Base-by-base conservation (phyloP, 306 rosid genomes). In the Hylodesmum podocarpum region DNA sequence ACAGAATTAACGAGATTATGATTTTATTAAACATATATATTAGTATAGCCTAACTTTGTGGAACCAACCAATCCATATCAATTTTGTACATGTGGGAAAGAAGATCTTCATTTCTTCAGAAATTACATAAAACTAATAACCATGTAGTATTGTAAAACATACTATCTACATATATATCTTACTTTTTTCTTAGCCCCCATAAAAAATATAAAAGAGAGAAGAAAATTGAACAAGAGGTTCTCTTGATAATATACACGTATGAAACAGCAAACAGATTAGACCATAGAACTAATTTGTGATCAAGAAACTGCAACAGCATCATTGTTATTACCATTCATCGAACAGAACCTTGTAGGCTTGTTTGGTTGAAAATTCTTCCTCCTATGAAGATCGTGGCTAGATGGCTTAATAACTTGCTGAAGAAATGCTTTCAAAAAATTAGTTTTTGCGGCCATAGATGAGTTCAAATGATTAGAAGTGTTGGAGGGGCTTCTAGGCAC, bases 281-380 rank as follows among this genome's bases (percentile, higher is more conserved):
- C 39, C 36, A 21, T 14, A 75, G 25, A 9, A 14, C 21, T 36
- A 28, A 51, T 33, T 46, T 34, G 15, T 50, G 58, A 40, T 66
- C 69, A 67, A 77, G 80, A 76, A 18, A 65, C 44, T 5, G 47
- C 77, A 73, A 67, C 63, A 19, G 81, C 82, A 79, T 70, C 40
- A 39, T 34, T 34, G 12, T 27, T 76, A 21, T 27, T 76, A 21
- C 49, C 33, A 21, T 87, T 71, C 79, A 79, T 79, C 71, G 79
- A 62, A 76, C 78, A 84, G 69, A 89, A 89, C 69, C 92, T 74
- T 66, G 74, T 73, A 28, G 86, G 91, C 66, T 54, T n/a, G n/a
- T n/a, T 87, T n/a, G 94, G 87, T 77, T 83, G 77, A 81, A 91
- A 91, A 64, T 74, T 75, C 67, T 84, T 84, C 77, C 91, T 75